Percentiles rank a stretch among this genome's conserved stretches.
phyloP scores from a whole-genome alignment of 2,329 filamentous ascomycete genomes.

The Aspergillus ustus region DNA sequence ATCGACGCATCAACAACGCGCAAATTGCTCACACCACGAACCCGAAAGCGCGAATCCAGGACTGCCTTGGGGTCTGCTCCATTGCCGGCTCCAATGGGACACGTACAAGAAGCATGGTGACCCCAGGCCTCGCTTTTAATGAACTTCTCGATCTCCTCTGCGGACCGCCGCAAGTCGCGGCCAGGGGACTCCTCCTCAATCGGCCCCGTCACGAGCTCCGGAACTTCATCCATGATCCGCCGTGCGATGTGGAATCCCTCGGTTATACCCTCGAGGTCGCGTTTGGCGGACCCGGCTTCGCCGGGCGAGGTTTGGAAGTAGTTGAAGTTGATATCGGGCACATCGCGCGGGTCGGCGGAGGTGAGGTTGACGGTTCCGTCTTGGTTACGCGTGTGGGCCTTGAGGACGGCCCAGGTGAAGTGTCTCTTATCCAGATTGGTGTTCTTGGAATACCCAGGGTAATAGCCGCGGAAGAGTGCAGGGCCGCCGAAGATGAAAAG shows the following conservation, averaged over 20 bases:
- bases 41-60: conserved; percentile 61
- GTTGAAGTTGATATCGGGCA: conserved; percentile 66
- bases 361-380: conserved; percentile 66
- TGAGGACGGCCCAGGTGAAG: conserved; percentile 56
- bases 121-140: conserved; percentile 59
- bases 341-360: conserved; percentile 66
- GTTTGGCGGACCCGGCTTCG: conserved; percentile 53
- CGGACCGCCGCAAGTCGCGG: conserved; percentile 44
- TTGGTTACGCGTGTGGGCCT: conserved; percentile 66
- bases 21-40: conserved; percentile 59
- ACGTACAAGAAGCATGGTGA: conserved; percentile 63
- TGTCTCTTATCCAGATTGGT: conserved; percentile 49
- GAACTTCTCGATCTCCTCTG: conserved; percentile 53
- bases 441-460: conserved; percentile 48
- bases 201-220: conserved; percentile 43
- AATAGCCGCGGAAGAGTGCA: conserved; percentile 60
- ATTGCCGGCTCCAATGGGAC: conserved; percentile 59
- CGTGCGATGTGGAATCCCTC: conserved; percentile 62
- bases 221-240: conserved; percentile 46
- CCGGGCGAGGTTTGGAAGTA: conserved; percentile 54
- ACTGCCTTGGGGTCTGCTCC: conserved; percentile 61
- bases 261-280: conserved; percentile 57
- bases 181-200: conserved; percentile 47
- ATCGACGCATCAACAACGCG: conserved; percentile 66
- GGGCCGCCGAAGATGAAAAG: conserved; percentile 61